Evolutionary conservation across 805 yeast species (phyloP).

Genomic region (Yamadazyma sp.): DNA sequence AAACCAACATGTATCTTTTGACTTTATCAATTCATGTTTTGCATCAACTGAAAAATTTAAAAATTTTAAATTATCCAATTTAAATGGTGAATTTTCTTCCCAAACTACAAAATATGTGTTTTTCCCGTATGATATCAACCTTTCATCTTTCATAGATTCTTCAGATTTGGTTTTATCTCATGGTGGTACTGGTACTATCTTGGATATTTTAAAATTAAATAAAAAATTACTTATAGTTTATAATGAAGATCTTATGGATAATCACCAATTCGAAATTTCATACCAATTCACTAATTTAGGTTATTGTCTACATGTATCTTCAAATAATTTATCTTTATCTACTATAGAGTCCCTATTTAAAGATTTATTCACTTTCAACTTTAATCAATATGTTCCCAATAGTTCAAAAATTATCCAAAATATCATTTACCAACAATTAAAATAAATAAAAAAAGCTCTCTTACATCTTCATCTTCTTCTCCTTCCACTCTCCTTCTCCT

Average conservation of each 20-base stretch:
- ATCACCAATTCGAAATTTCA: constrained; percentile 82
- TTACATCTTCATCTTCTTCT: constrained; percentile 2
- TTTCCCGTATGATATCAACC: constrained; percentile 27
- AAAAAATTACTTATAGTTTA: constrained; percentile 68
- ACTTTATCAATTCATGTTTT: constrained; percentile 18
- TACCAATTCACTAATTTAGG: constrained; percentile 12
- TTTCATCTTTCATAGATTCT: constrained; percentile 33
- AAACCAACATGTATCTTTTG: constrained; percentile 20
- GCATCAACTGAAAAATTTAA: background rate
- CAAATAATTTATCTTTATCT: background rate
- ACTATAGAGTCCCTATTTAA: background rate
- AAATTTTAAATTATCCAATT: background rate
- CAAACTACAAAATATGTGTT: constrained; percentile 8
- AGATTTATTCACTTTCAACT: too few species aligned
- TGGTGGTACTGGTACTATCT: constrained; percentile 88
- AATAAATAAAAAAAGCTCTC: background rate
- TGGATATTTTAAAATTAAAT: constrained; percentile 62
- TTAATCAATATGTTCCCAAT: background rate
- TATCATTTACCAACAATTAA: constrained; percentile 1
- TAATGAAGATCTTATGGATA: constrained; percentile 74
- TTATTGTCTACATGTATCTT: constrained; percentile 10
- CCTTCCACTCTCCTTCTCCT: constrained; percentile 1
- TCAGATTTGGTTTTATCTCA: constrained; percentile 76
- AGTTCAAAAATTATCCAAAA: background rate
- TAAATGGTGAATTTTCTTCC: background rate